Evolutionary conservation across 163 green algal genomes (phyloP).

Genomic region (Scenedesmus sp.): DNA sequence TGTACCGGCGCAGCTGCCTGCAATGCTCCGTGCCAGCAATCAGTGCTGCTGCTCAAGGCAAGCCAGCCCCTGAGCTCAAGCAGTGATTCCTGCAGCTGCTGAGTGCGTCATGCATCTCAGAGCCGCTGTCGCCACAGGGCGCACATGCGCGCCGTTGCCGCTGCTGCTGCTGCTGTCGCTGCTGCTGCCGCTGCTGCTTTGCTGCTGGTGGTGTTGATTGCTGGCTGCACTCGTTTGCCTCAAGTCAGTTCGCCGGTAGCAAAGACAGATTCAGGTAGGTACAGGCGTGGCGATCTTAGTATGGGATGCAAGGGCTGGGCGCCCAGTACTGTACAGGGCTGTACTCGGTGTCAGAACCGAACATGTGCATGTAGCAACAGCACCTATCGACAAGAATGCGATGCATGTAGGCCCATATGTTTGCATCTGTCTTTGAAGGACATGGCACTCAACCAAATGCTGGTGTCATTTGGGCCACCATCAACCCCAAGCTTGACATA

Average conservation of each 20-base stretch:
- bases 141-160: neutral
- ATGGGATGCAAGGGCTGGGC: neutral
- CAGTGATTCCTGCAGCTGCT: neutral
- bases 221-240: neutral
- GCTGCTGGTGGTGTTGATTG: neutral
- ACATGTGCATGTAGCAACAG: neutral
- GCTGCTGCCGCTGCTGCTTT: neutral
- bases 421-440: neutral
- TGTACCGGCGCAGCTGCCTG: neutral
- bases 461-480: neutral
- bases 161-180: neutral
- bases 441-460: neutral
- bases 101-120: neutral
- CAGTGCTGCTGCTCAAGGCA: neutral
- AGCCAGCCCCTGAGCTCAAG: neutral
- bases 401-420: neutral
- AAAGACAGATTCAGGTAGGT: neutral
- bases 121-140: neutral
- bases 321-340: neutral
- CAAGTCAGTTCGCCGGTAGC: neutral
- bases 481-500: neutral
- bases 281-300: neutral
- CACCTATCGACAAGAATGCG: neutral
- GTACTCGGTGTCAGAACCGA: neutral
- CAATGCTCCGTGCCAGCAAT: neutral